A percentile compares a stretch with the other conserved stretches of the same genome.
Evolutionary conservation across 2,329 filamentous ascomycete genomes (phyloP).

Genomic region (Huntiella bhutanensis): DNA sequence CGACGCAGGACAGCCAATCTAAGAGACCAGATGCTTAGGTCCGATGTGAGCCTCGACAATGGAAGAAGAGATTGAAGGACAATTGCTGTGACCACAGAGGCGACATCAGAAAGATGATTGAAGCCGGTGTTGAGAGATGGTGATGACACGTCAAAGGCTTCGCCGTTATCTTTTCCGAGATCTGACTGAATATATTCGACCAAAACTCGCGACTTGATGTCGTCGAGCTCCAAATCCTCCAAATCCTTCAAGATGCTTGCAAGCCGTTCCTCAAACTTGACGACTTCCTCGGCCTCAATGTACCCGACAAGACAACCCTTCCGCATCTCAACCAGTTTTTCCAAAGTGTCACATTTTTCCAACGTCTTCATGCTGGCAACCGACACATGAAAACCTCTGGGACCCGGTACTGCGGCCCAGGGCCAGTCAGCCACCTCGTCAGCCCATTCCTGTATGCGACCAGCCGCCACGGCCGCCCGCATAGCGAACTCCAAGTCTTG

Average conservation of each 20-base stretch:
- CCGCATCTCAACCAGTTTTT: neutral
- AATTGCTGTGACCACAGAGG: constrained; percentile 75
- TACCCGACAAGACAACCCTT: constrained; percentile 37
- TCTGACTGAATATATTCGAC: constrained; percentile 54
- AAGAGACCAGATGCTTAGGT: constrained; percentile 63
- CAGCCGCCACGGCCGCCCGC: constrained; percentile 49
- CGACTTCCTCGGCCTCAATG: constrained; percentile 43
- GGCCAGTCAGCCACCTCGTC: constrained; percentile 46
- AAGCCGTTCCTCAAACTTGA: constrained; percentile 51
- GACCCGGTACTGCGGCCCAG: constrained; percentile 32
- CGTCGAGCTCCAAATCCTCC: constrained; percentile 56
- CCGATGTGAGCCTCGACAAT: constrained; percentile 49
- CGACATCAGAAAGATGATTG: constrained; percentile 18
- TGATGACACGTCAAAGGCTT: constrained; percentile 26
- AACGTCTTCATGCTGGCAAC: constrained; percentile 3
- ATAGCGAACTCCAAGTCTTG: constrained; percentile 54
- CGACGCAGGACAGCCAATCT: constrained; percentile 57
- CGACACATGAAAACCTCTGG: constrained; percentile 31
- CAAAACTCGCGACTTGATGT: constrained; percentile 75
- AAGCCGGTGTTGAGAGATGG: neutral
- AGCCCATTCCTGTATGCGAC: constrained; percentile 55
- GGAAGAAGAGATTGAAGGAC: constrained; percentile 77
- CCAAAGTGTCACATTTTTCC: constrained; percentile 5
- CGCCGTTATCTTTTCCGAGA: constrained; percentile 18
- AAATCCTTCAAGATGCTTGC: constrained; percentile 54